phyloP scores from a whole-genome alignment of 345 rosid species.

The Eucalyptus curtisii region DNA sequence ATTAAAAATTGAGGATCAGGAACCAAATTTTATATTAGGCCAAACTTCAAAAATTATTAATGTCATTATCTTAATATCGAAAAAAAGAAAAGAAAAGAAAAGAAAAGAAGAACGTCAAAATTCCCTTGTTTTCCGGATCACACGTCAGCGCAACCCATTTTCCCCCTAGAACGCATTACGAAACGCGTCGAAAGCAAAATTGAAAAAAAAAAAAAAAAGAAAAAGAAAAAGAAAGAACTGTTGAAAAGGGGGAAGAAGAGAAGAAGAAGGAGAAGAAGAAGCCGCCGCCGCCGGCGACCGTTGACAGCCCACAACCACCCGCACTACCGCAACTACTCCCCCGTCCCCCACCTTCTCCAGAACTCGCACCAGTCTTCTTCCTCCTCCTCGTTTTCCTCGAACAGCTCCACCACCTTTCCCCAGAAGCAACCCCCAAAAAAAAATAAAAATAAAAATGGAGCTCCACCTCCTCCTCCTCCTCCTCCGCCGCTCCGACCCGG shows the following conservation, averaged over 20 bases:
- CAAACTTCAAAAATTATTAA: too few species aligned
- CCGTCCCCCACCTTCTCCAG: not conserved
- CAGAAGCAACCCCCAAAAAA: not conserved
- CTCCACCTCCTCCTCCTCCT: not conserved
- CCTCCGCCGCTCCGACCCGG: not conserved
- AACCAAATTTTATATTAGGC: too few species aligned
- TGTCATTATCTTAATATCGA: too few species aligned
- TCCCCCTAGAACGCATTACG: not conserved
- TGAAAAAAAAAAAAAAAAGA: not conserved
- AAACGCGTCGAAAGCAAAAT: not conserved
- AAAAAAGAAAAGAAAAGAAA: not conserved
- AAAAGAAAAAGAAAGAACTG: not conserved
- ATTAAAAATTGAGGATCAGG: not conserved
- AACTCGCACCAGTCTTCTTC: not conserved
- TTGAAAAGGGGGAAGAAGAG: not conserved
- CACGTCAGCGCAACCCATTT: not conserved
- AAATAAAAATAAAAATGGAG: not conserved
- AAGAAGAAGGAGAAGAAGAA: not conserved
- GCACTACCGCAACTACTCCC: not conserved
- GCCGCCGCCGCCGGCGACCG: not conserved
- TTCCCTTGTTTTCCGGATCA: not conserved
- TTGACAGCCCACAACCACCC: not conserved
- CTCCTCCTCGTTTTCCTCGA: not conserved
- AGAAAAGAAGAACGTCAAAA: not conserved
- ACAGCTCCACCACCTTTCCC: not conserved